phyloP scores from a whole-genome alignment of 441 rosid genomes.

The Brassica balearica region DNA sequence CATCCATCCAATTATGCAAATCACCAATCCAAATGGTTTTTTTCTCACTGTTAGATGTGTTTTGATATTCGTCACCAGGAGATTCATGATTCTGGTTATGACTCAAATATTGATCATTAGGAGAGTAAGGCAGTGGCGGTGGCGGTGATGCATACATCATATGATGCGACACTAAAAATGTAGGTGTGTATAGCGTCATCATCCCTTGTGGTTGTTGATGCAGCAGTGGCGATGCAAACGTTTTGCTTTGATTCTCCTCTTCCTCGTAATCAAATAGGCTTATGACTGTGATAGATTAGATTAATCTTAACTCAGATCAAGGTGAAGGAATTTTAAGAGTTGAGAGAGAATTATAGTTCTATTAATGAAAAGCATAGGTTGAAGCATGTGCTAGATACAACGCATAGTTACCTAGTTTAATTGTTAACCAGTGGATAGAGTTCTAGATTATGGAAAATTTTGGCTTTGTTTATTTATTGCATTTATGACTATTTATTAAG shows the following conservation, averaged over 20 bases:
- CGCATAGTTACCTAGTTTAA: neutral
- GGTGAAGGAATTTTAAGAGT: neutral
- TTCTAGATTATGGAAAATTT: neutral
- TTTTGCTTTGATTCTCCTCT: no score
- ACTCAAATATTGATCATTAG: conserved; percentile 48
- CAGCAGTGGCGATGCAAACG: conserved; percentile 8
- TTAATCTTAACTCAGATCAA: neutral
- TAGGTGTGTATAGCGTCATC: conserved; percentile 75
- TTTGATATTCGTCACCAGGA: conserved; percentile 33
- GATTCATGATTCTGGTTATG: conserved; percentile 44
- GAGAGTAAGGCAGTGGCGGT: conserved; percentile 59
- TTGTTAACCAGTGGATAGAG: neutral
- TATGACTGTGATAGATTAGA: neutral
- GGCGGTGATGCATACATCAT: conserved; percentile 72
- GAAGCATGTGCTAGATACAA: neutral
- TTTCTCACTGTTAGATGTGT: conserved; percentile 46
- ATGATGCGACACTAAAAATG: conserved; percentile 86
- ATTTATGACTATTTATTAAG: neutral
- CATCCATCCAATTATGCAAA: conserved; percentile 98
- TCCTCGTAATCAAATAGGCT: neutral
- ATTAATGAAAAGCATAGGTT: neutral
- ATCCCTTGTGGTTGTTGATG: conserved; percentile 54
- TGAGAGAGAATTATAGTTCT: neutral
- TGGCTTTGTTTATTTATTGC: neutral
- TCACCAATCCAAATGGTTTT: conserved; percentile 91